phyloP scores from a whole-genome alignment of 768 basidiomycete genomes.

The Pleurotus tuber-regium region DNA sequence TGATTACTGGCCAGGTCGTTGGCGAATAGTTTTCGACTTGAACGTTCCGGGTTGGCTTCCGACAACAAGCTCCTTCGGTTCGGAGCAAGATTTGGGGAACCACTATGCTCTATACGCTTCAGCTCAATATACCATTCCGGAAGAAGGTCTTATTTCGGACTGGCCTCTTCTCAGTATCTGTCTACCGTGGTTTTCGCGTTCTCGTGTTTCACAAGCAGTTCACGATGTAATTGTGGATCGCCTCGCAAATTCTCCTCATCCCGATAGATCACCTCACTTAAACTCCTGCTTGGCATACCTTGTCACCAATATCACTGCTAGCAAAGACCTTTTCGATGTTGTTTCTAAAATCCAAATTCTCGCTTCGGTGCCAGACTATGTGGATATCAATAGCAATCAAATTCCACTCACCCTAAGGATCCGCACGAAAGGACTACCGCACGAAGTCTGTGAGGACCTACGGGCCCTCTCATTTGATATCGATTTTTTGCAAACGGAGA shows the following conservation, averaged over 20 bases:
- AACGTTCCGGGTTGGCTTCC: slow-evolving; percentile 92
- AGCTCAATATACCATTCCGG: slow-evolving; percentile 52
- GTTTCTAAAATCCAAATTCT: slow-evolving; percentile 64
- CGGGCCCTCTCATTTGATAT: slow-evolving; percentile 54
- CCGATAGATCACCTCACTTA: too few relatives aligned
- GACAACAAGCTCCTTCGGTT: slow-evolving; percentile 47
- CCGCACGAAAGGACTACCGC: slow-evolving; percentile 50
- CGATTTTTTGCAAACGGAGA: slow-evolving; percentile 63
- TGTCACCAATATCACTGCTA: slow-evolving; percentile 38
- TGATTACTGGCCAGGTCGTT: slow-evolving; percentile 34
- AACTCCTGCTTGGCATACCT: slow-evolving; percentile 20
- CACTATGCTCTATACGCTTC: slow-evolving; percentile 68
- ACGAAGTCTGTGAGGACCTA: slow-evolving; percentile 50
- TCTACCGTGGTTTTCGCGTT: slow-evolving; percentile 48
- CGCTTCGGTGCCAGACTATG: slow-evolving; percentile 56
- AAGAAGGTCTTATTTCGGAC: slow-evolving; percentile 33
- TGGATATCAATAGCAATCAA: slow-evolving; percentile 41
- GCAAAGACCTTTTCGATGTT: slow-evolving; percentile 22
- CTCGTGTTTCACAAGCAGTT: slow-evolving; percentile 37
- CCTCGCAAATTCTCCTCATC: slow-evolving; percentile 45
- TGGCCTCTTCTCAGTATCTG: slow-evolving; percentile 57
- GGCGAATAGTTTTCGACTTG: slow-evolving; percentile 81
- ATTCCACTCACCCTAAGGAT: slow-evolving; percentile 61
- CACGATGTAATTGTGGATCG: slow-evolving; percentile 51
- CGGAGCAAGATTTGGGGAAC: slow-evolving; percentile 48